Evolutionary conservation across 139 green algal species (phyloP), one percentile per base, ranked within the genome.

Genomic region (Desmodesmus armatus): DNA sequence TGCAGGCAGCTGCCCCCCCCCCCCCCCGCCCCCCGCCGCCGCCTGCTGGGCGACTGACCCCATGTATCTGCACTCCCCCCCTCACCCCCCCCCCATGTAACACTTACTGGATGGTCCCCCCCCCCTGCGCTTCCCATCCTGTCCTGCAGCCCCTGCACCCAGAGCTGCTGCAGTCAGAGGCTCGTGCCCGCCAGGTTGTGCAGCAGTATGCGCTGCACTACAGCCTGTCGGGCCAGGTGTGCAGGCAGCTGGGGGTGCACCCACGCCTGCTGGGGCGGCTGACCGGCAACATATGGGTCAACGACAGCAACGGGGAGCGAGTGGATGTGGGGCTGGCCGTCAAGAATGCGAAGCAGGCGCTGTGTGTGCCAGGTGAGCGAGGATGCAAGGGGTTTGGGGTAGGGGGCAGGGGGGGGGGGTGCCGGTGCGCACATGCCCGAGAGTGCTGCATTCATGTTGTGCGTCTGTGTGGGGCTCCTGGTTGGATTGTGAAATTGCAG

Each of bases 241-340:
- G 49, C 29, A 27, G 69, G 63, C 70, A 62, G 25, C 79, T 96
- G 66, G 65, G 89, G 9, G 39, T 96, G 2, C 86, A 88, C 39
- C 88, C 92, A 13, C 90, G 94, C 31, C 82, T 90, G 27, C 90
- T 97, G 66, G 93, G 93, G 35, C 88, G 90, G 69, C 88, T 98
- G 49, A 96, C 93, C 9, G 89, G 93, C 80, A 94, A 94, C 77
- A 82, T 97, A 39, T 95, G 89, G 91, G 49, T 95, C 6, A 81
- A 89, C 29, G 89, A 91, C 58, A 87, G 79, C 82, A 81, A 86
- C 0, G 88, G 93, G 2, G 85, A 91, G 0, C 83, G 88, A 19
- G 91, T 93, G 27, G 95, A 98, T 79, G 53, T 98, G 17, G 96
- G 96, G 1, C 92, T 98, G 80, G 93, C 85, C 23, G 93, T 98